Evolutionary conservation across 345 rosid species (phyloP), one percentile per base, ranked within the genome.

Genomic region (Cardamine occulta): DNA sequence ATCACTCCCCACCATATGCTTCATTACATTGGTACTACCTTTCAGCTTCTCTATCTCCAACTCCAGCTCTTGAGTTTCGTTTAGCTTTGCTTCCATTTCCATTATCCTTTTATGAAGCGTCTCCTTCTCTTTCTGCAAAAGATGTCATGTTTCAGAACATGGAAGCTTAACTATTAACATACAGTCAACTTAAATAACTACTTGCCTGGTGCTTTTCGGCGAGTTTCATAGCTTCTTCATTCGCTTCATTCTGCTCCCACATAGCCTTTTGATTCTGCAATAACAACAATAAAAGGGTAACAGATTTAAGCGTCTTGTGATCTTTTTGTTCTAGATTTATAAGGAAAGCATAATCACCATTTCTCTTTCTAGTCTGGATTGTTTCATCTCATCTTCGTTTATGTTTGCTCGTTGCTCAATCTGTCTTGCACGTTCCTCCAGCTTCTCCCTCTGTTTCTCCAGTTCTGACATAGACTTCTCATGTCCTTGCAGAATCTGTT

Each of bases 41-140:
- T 80, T 88, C 81, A 89, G 51, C 21, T 82, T 83, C 88, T 91
- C 88, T 55, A 88, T 84, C 83, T 86, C 91, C 85, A 86, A 63
- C 76, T 88, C 89, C 69, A 91, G 15, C 10, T 86, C 84, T 79
- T 88, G 95, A 4, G 76, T 88, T n/a, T 79, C 85, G 78, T 88
- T 88, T 35, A 91, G 87, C 51, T 81, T 69, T 18, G 74, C 84
- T 48, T 88, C 82, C 57, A 86, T 81, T 54, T 82, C 84, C 74
- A 80, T 55, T 54, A 85, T 77, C 71, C 80, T 78, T 60, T 32
- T 35, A 70, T 75, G 88, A 4, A 86, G 85, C 54, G 80, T 66
- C 82, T 85, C 93, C 68, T 83, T 86, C 71, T 83, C 89, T 78
- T 34, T 82, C 96, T 91, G 81, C 74, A 74, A 84, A 75, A 54